Base-by-base conservation (phyloP, 768 basidiomycete genomes). In the Amanita pallidorosea region DNA sequence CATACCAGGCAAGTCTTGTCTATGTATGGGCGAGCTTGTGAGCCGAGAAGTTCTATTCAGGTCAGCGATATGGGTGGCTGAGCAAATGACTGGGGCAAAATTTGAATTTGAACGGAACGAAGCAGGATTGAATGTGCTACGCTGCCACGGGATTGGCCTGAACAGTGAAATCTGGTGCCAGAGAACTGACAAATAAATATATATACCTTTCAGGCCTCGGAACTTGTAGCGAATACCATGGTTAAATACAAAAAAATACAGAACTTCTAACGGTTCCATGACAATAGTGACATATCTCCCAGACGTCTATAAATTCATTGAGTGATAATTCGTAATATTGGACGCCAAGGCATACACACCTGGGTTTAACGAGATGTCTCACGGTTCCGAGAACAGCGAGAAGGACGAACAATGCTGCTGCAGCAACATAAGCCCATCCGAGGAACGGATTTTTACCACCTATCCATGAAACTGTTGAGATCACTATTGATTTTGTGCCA, bases 381-480 rank as follows among this genome's bases (percentile, higher is more conserved):
- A 88, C 79, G n/a, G 92, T 88, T 22, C 96, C 91, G 22, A 83
- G 75, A 45, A 98, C 65, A 22, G 90, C 93, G 37, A 99, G 79
- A 11, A 89, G 71, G 15, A 97, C 82, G 63, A 96, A 97, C 13
- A 97, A 73, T 15, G 76, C 79, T 2, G 94, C 82, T 1, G 92
- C 80, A 13, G 85, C 94, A 41, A 99, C 85, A 61, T 99, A 99
- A 2, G 93, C 90, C 92, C 94, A 98, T 7, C 96, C 96, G 17
- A 99, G 75, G 82, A 99, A 99, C 1, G 93, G 83, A 59, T 99
- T 97, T 70, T 95, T 94, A 36, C 96, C 96, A 9, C 96, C 96
- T 62, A 96, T 91, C 94, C 95, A 98, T 1, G 94, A 91, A 12
- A 96, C 92, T 3, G 95, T 98, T 40, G 93, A 93, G 55, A 99